Base-by-base conservation (phyloP, 768 basidiomycete genomes). In the Paxillus rubicundulus region DNA sequence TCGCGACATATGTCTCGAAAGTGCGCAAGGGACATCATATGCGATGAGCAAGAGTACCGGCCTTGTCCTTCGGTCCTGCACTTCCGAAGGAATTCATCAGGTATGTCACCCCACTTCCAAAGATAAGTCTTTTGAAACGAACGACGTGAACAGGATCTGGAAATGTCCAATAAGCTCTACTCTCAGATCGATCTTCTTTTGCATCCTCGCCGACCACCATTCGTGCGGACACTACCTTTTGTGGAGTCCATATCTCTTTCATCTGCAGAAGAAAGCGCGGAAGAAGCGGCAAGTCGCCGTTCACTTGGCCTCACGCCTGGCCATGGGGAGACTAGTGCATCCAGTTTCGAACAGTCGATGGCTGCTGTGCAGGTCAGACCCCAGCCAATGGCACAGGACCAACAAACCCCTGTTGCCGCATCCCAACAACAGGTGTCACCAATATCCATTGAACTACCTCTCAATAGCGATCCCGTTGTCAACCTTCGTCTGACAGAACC, bases 131-230 rank as follows among this genome's bases (percentile, higher is more conserved):
- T 42, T 34, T 18, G 37, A 32, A 50, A 54, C 33, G 28, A 54
- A n/a, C 37, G 9, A 5, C 36, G 39, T 47, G 9, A 44, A 45
- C 55, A 71, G 61, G 58, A 45, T 50, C 49, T 56, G 20, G 36
- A 36, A 21, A 46, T 56, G 42, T 45, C 50, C 24, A 24, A 59
- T 37, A 46, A 60, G 32, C 44, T 64, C 28, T 69, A 76, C 54
- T 70, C 61, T 18, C 70, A 70, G 33, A 61, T 87, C 43, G 87
- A 89, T 52, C 64, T 85, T 24, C 70, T 92, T 20, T 63, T 94
- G 10, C 92, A 93, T 60, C 90, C 91, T 42, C 85, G 89, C 18
- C 75, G 88, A 5, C 92, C 92, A 9, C 87, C 90, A 8, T 69
- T 89, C 12, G 74, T 90, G 48, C 82, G 86, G 41, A 76, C 85